Evolutionary conservation across 139 green algal genomes (phyloP), one percentile per base, ranked within the genome.

Genomic region (Chlorella ohadii): DNA sequence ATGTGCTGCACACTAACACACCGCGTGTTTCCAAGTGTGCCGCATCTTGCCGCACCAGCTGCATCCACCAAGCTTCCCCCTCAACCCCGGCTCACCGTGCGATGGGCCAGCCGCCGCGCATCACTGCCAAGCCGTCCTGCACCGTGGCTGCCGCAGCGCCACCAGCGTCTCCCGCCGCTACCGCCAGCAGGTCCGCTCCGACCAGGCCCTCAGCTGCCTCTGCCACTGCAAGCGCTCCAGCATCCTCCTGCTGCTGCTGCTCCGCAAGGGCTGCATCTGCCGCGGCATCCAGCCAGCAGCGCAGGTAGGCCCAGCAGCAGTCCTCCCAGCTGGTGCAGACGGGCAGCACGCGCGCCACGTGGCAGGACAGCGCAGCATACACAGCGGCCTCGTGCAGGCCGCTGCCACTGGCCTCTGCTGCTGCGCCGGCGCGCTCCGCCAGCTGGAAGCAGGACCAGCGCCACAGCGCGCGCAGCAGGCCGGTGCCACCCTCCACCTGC

Each of bases 241-340:
- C 33, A 41, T 13, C 80, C 33, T 66, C 67, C n/a, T 36, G 22
- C 41, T 68, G 57, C 70, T 77, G n/a, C 51, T 59, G 38, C 73
- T 81, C 65, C 64, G 31, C 70, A 71, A 91, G 63, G 38, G 44
- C 25, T 9, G 12, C 17, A 31, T 94, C 90, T 0, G 91, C 85
- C 0, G 39, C 73, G 15, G 57, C 61, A 11, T 94, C 91, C 77
- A 94, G 82, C 90, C 89, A 93, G 75, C 86, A 91, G 27, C 91
- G 85, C 85, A 92, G 93, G 80, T 93, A 87, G 9, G 86, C 89
- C 94, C 94, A 97, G 19, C 85, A 79, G 27, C 82, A 82, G 85
- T 97, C 94, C 84, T 96, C 93, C 93, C 94, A 97, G 70, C 56
- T 87, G 70, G 27, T 7, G 82, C 93, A 97, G 0, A 88, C 94